phyloP scores from a whole-genome alignment of 2,329 filamentous ascomycete species.

The Didymella lethalis region DNA sequence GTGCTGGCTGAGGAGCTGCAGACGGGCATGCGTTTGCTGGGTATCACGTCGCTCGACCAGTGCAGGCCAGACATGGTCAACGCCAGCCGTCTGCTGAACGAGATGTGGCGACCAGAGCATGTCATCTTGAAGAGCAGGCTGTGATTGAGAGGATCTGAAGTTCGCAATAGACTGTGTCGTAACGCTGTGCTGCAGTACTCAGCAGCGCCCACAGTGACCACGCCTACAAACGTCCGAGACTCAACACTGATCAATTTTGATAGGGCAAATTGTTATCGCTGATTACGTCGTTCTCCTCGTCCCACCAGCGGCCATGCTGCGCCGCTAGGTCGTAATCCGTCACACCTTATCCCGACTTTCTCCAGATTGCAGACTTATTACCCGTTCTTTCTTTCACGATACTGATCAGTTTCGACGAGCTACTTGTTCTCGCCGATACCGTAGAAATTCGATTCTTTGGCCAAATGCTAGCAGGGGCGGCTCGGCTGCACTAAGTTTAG shows the following conservation, averaged over 20 bases:
- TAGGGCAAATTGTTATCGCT: not conserved
- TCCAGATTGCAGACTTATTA: too few species aligned
- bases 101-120: slow-evolving; percentile 46
- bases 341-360: too few species aligned
- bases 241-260: not conserved
- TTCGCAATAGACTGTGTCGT: not conserved
- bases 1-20: slow-evolving; percentile 66
- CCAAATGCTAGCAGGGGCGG: too few species aligned
- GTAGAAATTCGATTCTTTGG: too few species aligned
- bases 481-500: too few species aligned
- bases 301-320: too few species aligned
- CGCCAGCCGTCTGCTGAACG: slow-evolving; percentile 43
- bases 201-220: not conserved
- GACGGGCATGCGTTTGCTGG: slow-evolving; percentile 71
- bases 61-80: slow-evolving; percentile 69
- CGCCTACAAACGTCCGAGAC: not conserved
- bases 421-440: too few species aligned
- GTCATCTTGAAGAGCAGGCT: slow-evolving; percentile 35
- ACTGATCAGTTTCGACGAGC: too few species aligned
- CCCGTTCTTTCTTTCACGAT: too few species aligned
- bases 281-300: too few species aligned
- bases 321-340: too few species aligned
- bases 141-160: slow-evolving; percentile 14
- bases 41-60: slow-evolving; percentile 67
- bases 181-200: not conserved